Evolutionary conservation across 306 rosid genomes (phyloP).

Genomic region (Cicer yamashitae): DNA sequence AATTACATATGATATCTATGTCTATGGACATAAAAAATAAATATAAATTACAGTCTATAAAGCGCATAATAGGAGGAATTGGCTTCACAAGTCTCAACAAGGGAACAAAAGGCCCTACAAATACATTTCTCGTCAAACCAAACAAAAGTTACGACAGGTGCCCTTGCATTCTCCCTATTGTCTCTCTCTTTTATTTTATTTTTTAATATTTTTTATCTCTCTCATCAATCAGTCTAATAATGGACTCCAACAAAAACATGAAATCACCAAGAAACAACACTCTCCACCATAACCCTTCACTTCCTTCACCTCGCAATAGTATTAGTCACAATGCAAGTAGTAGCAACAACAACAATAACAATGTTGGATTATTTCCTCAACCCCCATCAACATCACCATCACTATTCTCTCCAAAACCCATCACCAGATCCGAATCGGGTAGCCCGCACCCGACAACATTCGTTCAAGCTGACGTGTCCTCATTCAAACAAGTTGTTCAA

Average conservation of each 20-base stretch:
- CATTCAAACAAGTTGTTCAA: constrained; percentile 93
- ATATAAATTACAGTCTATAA: background rate
- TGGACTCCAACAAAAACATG: constrained; percentile 52
- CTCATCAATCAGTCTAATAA: constrained; percentile 36
- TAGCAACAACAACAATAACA: constrained; percentile 43
- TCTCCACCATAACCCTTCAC: background rate
- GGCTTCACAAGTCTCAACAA: background rate
- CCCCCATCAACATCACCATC: constrained; percentile 1
- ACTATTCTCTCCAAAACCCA: constrained; percentile 54
- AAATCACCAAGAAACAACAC: constrained; percentile 44
- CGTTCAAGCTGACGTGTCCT: constrained; percentile 80
- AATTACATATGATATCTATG: background rate
- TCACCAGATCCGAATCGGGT: constrained; percentile 76
- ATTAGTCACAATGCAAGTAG: constrained; percentile 45
- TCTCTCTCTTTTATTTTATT: background rate
- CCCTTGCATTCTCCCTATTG: background rate
- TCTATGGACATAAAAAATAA: background rate
- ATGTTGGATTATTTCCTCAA: background rate
- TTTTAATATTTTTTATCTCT: background rate
- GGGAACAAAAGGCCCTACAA: constrained; percentile 39
- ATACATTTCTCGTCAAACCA: constrained; percentile 72
- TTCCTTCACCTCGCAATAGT: constrained; percentile 49
- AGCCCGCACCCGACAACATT: constrained; percentile 87
- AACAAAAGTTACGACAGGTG: constrained; percentile 37
- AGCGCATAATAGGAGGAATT: constrained; percentile 48